Percentiles rank a stretch among this genome's conserved stretches.
Evolutionary conservation across 352 stramenopile genomes (phyloP).

Genomic region (Pythium biforme): DNA sequence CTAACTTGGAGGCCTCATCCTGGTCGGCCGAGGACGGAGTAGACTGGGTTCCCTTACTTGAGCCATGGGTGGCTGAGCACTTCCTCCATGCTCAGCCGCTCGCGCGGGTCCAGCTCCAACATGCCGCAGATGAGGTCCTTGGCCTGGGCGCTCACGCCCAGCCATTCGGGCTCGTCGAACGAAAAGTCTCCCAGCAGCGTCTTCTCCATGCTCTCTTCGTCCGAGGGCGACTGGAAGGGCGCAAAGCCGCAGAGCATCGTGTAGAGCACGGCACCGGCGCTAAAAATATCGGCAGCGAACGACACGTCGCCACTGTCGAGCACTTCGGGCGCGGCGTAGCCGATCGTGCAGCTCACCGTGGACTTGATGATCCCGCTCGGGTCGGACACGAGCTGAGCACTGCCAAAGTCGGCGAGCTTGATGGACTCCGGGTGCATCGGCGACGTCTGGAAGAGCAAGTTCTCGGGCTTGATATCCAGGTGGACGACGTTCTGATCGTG

Average conservation of each 20-base stretch:
- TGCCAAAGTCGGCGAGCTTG: conserved; percentile 76
- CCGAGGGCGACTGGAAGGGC: conserved; percentile 58
- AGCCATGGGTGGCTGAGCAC: conserved; percentile 64
- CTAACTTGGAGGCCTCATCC: neutral
- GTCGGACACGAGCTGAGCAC: conserved; percentile 43
- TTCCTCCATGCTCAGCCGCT: conserved; percentile 65
- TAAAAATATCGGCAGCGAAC: conserved; percentile 75
- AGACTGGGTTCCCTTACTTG: conserved; percentile 34
- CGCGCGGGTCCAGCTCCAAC: conserved; percentile 40
- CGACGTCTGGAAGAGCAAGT: conserved; percentile 69
- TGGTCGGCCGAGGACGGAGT: neutral
- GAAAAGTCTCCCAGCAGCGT: conserved; percentile 46
- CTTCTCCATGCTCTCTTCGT: conserved; percentile 60
- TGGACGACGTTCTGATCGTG: conserved; percentile 67
- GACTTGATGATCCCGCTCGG: conserved; percentile 30
- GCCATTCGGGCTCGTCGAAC: conserved; percentile 62
- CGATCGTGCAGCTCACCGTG: conserved; percentile 65
- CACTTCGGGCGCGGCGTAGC: conserved; percentile 73
- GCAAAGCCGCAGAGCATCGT: conserved; percentile 63
- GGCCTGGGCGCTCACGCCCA: conserved; percentile 41
- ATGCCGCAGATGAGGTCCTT: conserved; percentile 63
- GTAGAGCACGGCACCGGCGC: conserved; percentile 67
- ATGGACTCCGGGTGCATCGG: conserved; percentile 45
- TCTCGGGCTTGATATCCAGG: conserved; percentile 81
- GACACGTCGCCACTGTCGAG: conserved; percentile 46